Evolutionary conservation across 139 green algal genomes (phyloP).

Genomic region (Chlamydomonas sp.): DNA sequence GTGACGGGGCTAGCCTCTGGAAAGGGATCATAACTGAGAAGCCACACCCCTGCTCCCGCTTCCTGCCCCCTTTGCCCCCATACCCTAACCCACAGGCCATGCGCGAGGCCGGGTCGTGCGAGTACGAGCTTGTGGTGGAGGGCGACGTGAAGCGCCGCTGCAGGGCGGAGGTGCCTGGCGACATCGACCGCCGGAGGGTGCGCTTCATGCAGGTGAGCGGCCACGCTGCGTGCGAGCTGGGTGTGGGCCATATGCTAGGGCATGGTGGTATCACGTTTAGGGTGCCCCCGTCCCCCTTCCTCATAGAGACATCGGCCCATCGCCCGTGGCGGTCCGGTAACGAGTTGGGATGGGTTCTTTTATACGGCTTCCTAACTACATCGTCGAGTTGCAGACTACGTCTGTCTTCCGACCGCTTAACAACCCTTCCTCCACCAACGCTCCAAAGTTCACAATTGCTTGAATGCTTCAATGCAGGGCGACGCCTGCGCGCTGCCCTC

Average conservation of each 20-base stretch:
- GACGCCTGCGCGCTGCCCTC: slow-evolving; percentile 66
- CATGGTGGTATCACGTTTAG: no score
- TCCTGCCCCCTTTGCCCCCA: background rate
- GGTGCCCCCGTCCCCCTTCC: no score
- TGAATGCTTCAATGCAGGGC: slow-evolving; percentile 43
- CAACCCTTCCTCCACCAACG: background rate
- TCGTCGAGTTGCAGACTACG: no score
- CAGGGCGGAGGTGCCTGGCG: slow-evolving; percentile 39
- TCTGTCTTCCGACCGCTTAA: no score
- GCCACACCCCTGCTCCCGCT: background rate
- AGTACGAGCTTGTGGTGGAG: slow-evolving; percentile 71
- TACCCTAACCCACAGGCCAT: slow-evolving; percentile 42
- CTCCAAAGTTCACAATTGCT: background rate
- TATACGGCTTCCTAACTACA: no score
- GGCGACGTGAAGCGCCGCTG: slow-evolving; percentile 64
- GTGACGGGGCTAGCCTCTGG: no score
- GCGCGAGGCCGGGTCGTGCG: slow-evolving; percentile 57
- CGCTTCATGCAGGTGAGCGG: slow-evolving; percentile 68
- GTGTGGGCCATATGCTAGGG: no score
- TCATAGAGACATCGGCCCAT: no score
- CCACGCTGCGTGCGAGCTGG: no score
- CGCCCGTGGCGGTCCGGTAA: no score
- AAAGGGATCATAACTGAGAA: no score
- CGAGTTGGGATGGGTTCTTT: no score
- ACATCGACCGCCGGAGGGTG: slow-evolving; percentile 68